These are phyloP conservation scores for Auriscalpium vulgare DNA, from an alignment of 768 basidiomycete species.

Conservation along the genomic window DNA sequence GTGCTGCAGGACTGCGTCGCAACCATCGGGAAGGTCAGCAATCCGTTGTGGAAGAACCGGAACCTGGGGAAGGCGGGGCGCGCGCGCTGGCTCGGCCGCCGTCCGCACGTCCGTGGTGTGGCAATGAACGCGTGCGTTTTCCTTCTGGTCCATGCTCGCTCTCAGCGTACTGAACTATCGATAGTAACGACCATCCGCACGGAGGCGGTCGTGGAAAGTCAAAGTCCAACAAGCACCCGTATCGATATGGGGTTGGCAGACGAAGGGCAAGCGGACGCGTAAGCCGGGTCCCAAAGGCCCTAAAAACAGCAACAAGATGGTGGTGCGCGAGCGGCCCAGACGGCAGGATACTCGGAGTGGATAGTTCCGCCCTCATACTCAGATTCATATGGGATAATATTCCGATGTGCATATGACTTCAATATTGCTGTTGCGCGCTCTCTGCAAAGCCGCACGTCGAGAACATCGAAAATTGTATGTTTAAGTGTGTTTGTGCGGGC, in stretches of 20 bases:
- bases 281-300: conserved; percentile 88
- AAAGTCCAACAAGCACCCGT: conserved; percentile 95
- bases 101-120: conserved; percentile 87
- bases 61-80: conserved; percentile 90
- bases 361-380: neutral
- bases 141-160: neutral
- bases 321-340: conserved; percentile 76
- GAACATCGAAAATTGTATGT: too few species aligned
- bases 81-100: conserved; percentile 74
- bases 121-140: conserved; percentile 86
- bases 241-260: conserved; percentile 88
- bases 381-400: neutral
- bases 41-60: conserved; percentile 79
- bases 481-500: too few species aligned
- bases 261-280: conserved; percentile 88
- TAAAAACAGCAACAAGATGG: conserved; percentile 86
- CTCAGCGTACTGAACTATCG: conserved; percentile 1
- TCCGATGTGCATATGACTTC: neutral
- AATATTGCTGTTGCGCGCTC: neutral
- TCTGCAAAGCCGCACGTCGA: too few species aligned
- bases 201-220: conserved; percentile 98
- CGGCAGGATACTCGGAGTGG: conserved; percentile 44
- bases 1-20: conserved; percentile 77
- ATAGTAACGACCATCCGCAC: conserved; percentile 84
- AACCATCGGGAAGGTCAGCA: conserved; percentile 88